phyloP scores from a whole-genome alignment of 768 basidiomycete species.

The Cubamyces lactineus region DNA sequence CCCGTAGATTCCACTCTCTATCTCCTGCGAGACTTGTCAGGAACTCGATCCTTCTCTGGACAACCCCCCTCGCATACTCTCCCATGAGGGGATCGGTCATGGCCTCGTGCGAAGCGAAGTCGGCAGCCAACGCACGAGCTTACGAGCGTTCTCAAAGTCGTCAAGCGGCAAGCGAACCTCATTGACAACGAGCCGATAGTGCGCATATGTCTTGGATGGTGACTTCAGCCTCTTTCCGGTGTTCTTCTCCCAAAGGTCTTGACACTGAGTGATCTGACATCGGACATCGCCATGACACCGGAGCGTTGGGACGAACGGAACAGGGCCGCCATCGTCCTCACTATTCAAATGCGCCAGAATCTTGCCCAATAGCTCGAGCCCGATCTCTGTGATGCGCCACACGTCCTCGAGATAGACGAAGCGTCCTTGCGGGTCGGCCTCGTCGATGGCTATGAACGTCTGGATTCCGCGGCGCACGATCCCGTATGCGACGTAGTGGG shows the following conservation, averaged over 20 bases:
- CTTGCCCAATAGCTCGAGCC: neutral
- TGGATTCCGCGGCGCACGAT: neutral
- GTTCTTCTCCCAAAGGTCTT: neutral
- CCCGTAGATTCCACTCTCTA: no score
- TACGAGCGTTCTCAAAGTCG: neutral
- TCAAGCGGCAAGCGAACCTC: neutral
- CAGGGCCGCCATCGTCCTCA: neutral
- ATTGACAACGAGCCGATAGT: slow-evolving; percentile 13
- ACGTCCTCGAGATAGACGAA: slow-evolving; percentile 14
- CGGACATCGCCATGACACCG: slow-evolving; percentile 5
- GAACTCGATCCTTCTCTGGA: no score
- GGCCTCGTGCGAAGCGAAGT: no score
- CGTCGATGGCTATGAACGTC: neutral
- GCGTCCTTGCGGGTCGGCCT: neutral
- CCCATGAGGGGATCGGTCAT: no score
- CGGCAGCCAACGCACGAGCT: neutral
- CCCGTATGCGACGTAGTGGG: neutral
- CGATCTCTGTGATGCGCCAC: slow-evolving; percentile 1
- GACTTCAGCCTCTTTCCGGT: neutral
- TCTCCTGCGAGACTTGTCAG: no score
- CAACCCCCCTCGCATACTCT: no score
- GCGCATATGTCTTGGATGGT: neutral
- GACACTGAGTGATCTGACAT: neutral
- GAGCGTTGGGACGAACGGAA: neutral
- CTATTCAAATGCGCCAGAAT: slow-evolving; percentile 4